A percentile compares a stretch with the other conserved stretches of the same genome.
Conservation (phyloP, 805 yeast genomes). For the Ogataea paradorogensis region DNA sequence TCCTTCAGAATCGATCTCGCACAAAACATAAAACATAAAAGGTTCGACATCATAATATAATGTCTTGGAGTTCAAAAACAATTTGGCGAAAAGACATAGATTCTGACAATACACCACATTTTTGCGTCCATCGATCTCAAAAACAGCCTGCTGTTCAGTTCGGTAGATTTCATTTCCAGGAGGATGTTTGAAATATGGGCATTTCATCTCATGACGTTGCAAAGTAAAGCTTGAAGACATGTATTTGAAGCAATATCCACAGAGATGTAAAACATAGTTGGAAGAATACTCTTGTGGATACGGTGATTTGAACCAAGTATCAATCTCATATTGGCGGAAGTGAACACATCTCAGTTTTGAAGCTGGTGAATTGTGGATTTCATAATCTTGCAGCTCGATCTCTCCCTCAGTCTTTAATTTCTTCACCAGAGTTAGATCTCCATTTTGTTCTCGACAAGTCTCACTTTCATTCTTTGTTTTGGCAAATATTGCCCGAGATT, state of each 20-base stretch:
- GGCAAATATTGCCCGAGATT: slow-evolving; percentile 37
- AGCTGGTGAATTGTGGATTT: slow-evolving; percentile 27
- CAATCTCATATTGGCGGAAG: slow-evolving; percentile 69
- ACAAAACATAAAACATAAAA: slow-evolving; percentile 81
- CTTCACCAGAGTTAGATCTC: slow-evolving; percentile 32
- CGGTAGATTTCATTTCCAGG: slow-evolving; percentile 93
- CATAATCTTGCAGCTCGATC: slow-evolving; percentile 25
- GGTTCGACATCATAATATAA: slow-evolving; percentile 95
- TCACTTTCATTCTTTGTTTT: slow-evolving; percentile 39
- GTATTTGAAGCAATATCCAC: slow-evolving; percentile 83
- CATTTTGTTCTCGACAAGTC: slow-evolving; percentile 34
- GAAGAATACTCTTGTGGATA: slow-evolving; percentile 83
- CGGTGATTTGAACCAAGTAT: slow-evolving; percentile 91
- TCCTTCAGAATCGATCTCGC: slow-evolving; percentile 51
- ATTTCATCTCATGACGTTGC: slow-evolving; percentile 72
- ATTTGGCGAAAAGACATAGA: slow-evolving; percentile 82
- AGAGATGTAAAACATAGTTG: slow-evolving; percentile 62
- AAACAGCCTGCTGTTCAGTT: slow-evolving; percentile 65
- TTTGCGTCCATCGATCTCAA: slow-evolving; percentile 91
- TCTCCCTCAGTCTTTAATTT: slow-evolving; percentile 21
- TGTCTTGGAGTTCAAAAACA: slow-evolving; percentile 87
- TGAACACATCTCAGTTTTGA: slow-evolving; percentile 60
- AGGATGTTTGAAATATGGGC: slow-evolving; percentile 63
- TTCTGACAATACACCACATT: slow-evolving; percentile 83
- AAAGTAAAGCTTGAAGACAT: slow-evolving; percentile 65